Evolutionary conservation across 139 green algal genomes (phyloP).

Genomic region (Chlorella sp.): DNA sequence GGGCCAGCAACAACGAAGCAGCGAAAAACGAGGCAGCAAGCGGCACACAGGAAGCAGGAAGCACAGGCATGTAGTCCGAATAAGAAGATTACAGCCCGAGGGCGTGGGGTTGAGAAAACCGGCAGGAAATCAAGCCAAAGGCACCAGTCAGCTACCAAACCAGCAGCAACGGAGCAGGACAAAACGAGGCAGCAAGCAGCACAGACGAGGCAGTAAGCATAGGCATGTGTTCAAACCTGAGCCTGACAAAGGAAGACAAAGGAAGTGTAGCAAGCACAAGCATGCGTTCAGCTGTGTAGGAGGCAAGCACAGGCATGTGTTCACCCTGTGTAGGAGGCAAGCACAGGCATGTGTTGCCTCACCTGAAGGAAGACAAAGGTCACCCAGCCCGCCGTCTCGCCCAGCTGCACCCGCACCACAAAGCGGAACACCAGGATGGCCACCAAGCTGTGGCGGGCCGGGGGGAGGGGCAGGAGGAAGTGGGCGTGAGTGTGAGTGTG

Average conservation of each 20-base stretch:
- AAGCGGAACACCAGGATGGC: constrained; percentile 75
- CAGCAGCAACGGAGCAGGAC: neutral
- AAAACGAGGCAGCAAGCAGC: neutral
- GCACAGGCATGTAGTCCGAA: too few species aligned
- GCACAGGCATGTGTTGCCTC: neutral
- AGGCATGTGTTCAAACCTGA: too few species aligned
- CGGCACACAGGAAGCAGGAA: too few species aligned
- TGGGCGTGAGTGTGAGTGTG: neutral
- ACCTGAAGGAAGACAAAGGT: constrained; percentile 79
- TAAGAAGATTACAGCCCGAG: too few species aligned
- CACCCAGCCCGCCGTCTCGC: constrained; percentile 72
- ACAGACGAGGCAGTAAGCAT: too few species aligned
- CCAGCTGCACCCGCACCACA: constrained; percentile 55
- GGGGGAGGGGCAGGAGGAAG: neutral
- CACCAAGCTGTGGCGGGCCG: constrained; percentile 38
- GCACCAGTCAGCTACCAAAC: too few species aligned
- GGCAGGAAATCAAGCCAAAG: too few species aligned
- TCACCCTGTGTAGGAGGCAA: neutral
- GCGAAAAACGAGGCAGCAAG: too few species aligned
- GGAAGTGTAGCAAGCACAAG: too few species aligned
- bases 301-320: neutral
- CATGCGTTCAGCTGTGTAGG: neutral
- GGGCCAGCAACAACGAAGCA: too few species aligned
- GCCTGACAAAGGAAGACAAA: too few species aligned
- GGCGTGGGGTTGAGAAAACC: too few species aligned